Evolutionary conservation across 805 yeast species (phyloP).

Genomic region (Pachysolen tannophilus): DNA sequence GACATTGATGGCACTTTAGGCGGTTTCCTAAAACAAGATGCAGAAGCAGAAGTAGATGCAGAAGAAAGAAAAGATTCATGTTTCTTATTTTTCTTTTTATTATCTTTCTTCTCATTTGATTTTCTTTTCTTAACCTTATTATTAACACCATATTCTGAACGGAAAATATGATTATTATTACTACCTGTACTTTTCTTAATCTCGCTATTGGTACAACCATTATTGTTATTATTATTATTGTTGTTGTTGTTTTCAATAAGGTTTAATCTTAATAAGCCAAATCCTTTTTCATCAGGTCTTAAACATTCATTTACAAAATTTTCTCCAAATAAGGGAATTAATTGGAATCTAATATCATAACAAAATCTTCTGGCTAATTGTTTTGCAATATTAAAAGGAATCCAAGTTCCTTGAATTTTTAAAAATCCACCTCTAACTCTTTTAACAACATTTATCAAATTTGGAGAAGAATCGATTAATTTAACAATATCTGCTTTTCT

Average conservation of each 20-base stretch:
- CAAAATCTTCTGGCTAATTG: slow-evolving; percentile 68
- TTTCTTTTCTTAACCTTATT: no score
- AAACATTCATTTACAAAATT: slow-evolving; percentile 57
- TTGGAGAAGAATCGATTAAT: slow-evolving; percentile 58
- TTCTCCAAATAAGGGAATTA: slow-evolving; percentile 75
- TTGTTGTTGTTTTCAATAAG: background rate
- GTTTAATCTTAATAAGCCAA: slow-evolving; percentile 49
- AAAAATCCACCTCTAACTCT: slow-evolving; percentile 86
- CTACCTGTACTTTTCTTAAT: no score
- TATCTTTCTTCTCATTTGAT: no score
- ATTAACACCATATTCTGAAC: no score
- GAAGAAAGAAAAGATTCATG: slow-evolving; percentile 3
- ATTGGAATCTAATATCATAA: slow-evolving; percentile 63
- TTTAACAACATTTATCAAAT: slow-evolving; percentile 51
- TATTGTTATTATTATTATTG: slow-evolving; percentile 4
- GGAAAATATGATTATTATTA: no score
- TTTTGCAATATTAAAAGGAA: slow-evolving; percentile 63
- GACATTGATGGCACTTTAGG: no score
- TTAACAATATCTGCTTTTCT: slow-evolving; percentile 72
- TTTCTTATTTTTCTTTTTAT: no score
- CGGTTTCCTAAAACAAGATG: background rate
- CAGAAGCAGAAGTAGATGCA: background rate
- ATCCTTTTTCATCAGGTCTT: slow-evolving; percentile 51
- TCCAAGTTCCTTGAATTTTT: slow-evolving; percentile 93
- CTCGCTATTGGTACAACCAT: no score